Evolutionary conservation across 75 land plant genomes (phyloP), one percentile per base, ranked within the genome.

Genomic region (Cryptomeria japonica): DNA sequence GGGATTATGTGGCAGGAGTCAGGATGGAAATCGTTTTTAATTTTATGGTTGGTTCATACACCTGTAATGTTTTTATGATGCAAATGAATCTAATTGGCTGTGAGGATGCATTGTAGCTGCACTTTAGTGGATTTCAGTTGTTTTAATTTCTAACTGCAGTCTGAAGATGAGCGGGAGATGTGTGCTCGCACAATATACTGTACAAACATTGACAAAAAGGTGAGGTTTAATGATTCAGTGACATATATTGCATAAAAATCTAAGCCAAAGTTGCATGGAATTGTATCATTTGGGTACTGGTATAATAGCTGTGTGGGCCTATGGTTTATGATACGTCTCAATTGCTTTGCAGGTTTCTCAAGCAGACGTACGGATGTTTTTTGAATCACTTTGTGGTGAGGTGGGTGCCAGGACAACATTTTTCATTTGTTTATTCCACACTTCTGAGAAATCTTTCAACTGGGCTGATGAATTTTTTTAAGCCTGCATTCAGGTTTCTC

Each of bases 121-220:
- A 8, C 9, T 39, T 84, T 39, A 22, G 34, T 84, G 86, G 31
- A 64, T 16, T 28, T 84, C 84, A 46, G 16, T 41, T 39, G n/a
- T 83, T 83, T 84, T 84, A 34, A 47, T 39, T 14, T 86, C 32
- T 32, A 32, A 34, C 56, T 61, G 80, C 95, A 96, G 98, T 95
- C 98, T n/a, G 94, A 96, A 56, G 93, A 95, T 90, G 98, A 96
- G 80, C 89, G 94, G 53, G 94, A 95, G 87, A 96, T 95, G 98
- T 96, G 97, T 87, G 92, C 93, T 38, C 91, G 97, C 88, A 96
- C 98, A 15, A 90, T 96, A 5, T 96, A 96, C 85, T 96, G 98
- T 80, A 96, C 98, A 87, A 96, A 96, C 84, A 96, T 96, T 80
- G 98, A 96, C 88, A 96, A 95, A 87, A 95, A 95, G 97, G 98